Evolutionary conservation across 768 basidiomycete species (phyloP), one percentile per base, ranked within the genome.

Genomic region (Trametes cubensis): DNA sequence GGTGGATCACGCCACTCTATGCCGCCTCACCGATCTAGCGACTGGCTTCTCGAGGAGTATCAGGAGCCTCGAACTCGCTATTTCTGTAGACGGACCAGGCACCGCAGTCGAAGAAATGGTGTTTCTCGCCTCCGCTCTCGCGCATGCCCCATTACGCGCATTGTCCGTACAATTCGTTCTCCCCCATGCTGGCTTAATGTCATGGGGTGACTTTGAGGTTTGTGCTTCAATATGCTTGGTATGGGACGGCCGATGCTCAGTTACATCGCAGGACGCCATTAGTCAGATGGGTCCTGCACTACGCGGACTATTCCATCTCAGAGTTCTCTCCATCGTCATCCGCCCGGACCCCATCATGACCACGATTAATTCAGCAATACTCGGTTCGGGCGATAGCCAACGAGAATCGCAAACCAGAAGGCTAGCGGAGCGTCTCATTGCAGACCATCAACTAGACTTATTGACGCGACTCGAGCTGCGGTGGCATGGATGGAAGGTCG

Each of bases 401-500:
- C 48, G 60, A 20, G 67, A 68, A 28, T 18, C 21, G 52, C 49
- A 49, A 38, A 66, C 65, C 7, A 56, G 52, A 25, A 38, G 28
- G 15, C 30, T 68, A 11, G 65, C 65, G 34, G 60, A 65, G 47
- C 57, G 56, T 7, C 51, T 62, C 20, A 42, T 67, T 14, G 23
- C 34, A 4, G 55, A 57, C 28, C 11, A 56, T 30, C 38, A 40
- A 17, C 30, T 67, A 14, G 41, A 46, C 21, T 41, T 25, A n/a
- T 34, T 70, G 18, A 47, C 45, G 25, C 66, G 67, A 8, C 50
- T 70, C 34, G 69, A 70, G 52, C 46, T 67, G 10, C 66, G 66
- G 18, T 70, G 69, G 69, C 64, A 67, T 34, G 69, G 69, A 4
- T 69, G 68, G 68, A 54, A 23, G 21, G 47, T 64, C 15, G n/a